Evolutionary conservation across 257 asterid genomes (phyloP).

Genomic region (Primulina eburnea): DNA sequence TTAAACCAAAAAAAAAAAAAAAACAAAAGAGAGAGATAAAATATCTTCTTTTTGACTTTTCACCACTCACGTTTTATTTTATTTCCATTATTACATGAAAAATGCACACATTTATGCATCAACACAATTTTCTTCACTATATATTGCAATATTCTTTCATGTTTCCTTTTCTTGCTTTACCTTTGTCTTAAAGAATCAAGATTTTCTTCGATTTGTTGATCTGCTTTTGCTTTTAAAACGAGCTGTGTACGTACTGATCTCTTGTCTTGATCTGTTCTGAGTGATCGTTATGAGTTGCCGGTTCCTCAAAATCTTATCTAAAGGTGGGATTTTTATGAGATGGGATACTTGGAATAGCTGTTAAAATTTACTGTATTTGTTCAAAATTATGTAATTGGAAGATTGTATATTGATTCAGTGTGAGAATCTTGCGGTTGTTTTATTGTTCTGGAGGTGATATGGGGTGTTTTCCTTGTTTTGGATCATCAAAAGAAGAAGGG

Average conservation of each 20-base stretch:
- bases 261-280: conserved; percentile 40
- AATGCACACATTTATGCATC: conserved; percentile 30
- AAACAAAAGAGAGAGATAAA: background rate
- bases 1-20: conserved; percentile 31
- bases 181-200: conserved; percentile 48
- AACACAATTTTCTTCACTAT: conserved; percentile 23
- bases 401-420: conserved; percentile 18
- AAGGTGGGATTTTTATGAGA: conserved; percentile 55
- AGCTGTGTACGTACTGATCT: conserved; percentile 45
- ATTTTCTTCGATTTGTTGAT: conserved; percentile 82
- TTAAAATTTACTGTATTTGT: conserved; percentile 25
- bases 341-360: conserved; percentile 45
- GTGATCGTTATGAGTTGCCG: conserved; percentile 38
- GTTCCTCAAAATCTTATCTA: conserved; percentile 37
- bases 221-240: conserved; percentile 47
- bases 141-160: conserved; percentile 26
- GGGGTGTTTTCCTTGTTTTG: conserved; percentile 92
- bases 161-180: conserved; percentile 34
- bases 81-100: conserved; percentile 32
- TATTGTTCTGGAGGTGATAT: conserved; percentile 39
- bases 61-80: conserved; percentile 31
- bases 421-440: conserved; percentile 41
- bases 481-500: conserved; percentile 62
- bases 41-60: conserved; percentile 38
- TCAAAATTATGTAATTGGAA: conserved; percentile 22